phyloP scores from a whole-genome alignment of 768 basidiomycete species.

The Russula sp. region DNA sequence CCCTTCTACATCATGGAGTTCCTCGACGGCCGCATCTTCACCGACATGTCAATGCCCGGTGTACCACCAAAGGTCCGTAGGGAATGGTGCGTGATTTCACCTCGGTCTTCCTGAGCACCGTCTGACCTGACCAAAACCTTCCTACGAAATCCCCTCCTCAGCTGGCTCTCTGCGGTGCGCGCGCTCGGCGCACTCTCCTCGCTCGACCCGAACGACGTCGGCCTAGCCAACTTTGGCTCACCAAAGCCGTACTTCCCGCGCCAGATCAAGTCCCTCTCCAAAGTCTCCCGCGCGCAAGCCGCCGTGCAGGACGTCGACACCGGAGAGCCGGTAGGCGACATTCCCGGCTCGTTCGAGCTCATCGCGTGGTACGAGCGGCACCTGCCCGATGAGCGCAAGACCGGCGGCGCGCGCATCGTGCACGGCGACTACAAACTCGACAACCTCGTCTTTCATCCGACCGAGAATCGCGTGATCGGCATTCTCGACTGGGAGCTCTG shows the following conservation, averaged over 20 bases:
- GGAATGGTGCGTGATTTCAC: conserved; percentile 50
- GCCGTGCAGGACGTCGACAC: conserved; percentile 59
- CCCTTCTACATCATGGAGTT: conserved; percentile 98
- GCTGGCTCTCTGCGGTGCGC: conserved; percentile 71
- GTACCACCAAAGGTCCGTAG: conserved; percentile 51
- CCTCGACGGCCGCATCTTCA: conserved; percentile 89
- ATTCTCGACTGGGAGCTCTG: conserved; percentile 98
- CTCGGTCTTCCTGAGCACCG: neutral
- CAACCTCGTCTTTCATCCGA: conserved; percentile 91
- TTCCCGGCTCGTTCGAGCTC: conserved; percentile 69
- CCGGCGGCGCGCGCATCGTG: conserved; percentile 79
- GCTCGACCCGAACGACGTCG: conserved; percentile 56
- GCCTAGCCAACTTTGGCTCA: conserved; percentile 66
- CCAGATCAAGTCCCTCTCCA: conserved; percentile 81
- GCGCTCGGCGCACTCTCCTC: conserved; percentile 63
- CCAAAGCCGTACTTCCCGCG: conserved; percentile 82
- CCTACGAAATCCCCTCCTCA: conserved; percentile 29
- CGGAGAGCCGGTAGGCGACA: conserved; percentile 49
- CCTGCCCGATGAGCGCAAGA: conserved; percentile 69
- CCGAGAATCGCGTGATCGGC: conserved; percentile 86
- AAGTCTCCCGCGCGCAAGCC: conserved; percentile 76
- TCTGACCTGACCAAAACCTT: no score
- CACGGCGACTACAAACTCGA: conserved; percentile 99
- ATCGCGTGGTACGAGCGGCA: conserved; percentile 68
- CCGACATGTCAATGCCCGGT: conserved; percentile 71